A percentile compares a stretch with the other conserved stretches of the same genome.
Conservation (phyloP, 345 rosid species). For the Sonneratia alba region DNA sequence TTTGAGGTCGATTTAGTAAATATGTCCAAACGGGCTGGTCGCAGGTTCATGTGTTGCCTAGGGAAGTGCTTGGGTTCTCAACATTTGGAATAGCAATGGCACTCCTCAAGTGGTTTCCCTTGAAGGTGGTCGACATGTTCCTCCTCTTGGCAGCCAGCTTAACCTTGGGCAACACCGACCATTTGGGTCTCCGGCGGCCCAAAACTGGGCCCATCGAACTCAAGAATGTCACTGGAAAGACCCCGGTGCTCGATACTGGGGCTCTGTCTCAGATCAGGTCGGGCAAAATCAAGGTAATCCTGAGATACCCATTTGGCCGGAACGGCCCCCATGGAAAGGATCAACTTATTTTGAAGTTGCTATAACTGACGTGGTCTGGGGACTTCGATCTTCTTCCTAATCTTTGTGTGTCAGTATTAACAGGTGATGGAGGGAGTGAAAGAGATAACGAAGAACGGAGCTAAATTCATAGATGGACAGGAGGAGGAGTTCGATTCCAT, state of each 20-base stretch:
- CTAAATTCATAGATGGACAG: conserved; percentile 30
- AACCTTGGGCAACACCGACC: conserved; percentile 41
- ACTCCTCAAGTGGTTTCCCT: conserved; percentile 50
- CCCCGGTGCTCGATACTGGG: conserved; percentile 64
- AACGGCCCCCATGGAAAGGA: neutral
- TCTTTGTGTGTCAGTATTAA: neutral
- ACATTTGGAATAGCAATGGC: conserved; percentile 51
- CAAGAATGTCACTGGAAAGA: conserved; percentile 49
- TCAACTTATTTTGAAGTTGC: too few relatives aligned
- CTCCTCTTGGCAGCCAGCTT: conserved; percentile 37
- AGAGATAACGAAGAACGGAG: conserved; percentile 29
- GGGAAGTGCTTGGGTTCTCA: conserved; percentile 51
- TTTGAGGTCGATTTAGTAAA: neutral
- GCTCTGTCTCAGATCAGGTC: conserved; percentile 42
- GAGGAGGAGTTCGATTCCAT: conserved; percentile 29
- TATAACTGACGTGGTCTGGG: too few relatives aligned
- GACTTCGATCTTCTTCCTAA: too few relatives aligned
- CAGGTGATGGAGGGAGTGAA: conserved; percentile 26
- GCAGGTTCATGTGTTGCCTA: conserved; percentile 32
- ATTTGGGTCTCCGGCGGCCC: conserved; percentile 46
- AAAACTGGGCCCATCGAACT: conserved; percentile 57
- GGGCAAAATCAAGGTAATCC: conserved; percentile 48
- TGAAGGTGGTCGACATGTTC: conserved; percentile 40
- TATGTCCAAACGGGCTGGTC: neutral
- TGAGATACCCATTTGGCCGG: too few relatives aligned